These are phyloP conservation scores for Eucalyptus grandis DNA, from an alignment of 345 rosid species.

Conservation along the genomic window DNA sequence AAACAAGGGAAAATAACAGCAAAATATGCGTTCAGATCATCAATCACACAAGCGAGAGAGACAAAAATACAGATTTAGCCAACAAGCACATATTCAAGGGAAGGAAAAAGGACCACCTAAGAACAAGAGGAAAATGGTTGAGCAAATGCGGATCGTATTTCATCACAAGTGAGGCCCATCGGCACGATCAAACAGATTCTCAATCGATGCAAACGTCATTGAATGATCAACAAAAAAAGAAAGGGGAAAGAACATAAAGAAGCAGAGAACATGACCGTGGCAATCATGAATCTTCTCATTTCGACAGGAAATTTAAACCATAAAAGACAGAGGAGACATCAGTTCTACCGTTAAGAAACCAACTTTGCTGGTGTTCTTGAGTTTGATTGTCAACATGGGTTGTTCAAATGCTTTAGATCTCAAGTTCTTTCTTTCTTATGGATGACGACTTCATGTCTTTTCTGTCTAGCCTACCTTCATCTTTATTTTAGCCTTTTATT, in stretches of 20 bases:
- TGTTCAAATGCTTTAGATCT: background rate
- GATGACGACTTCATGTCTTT: background rate
- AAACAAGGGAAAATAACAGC: background rate
- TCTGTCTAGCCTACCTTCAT: background rate
- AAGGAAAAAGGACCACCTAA: background rate
- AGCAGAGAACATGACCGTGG: background rate
- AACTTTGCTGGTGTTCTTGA: background rate
- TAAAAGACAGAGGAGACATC: background rate
- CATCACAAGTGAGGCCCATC: background rate
- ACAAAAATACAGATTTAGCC: background rate
- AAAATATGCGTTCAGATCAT: background rate
- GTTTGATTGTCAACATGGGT: background rate
- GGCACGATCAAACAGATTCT: background rate
- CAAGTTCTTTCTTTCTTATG: background rate
- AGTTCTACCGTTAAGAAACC: background rate
- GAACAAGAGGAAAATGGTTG: background rate
- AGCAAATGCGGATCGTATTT: background rate
- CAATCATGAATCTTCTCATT: background rate
- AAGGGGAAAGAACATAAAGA: background rate
- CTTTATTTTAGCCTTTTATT: background rate
- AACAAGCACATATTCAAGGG: background rate
- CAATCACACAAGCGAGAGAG: background rate
- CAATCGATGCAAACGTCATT: background rate
- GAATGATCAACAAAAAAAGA: background rate
- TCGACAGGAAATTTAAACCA: background rate